These are phyloP conservation scores for Geotrichum cucujoidarum DNA, from an alignment of 1,139 yeast genomes.

Conservation along the genomic window DNA sequence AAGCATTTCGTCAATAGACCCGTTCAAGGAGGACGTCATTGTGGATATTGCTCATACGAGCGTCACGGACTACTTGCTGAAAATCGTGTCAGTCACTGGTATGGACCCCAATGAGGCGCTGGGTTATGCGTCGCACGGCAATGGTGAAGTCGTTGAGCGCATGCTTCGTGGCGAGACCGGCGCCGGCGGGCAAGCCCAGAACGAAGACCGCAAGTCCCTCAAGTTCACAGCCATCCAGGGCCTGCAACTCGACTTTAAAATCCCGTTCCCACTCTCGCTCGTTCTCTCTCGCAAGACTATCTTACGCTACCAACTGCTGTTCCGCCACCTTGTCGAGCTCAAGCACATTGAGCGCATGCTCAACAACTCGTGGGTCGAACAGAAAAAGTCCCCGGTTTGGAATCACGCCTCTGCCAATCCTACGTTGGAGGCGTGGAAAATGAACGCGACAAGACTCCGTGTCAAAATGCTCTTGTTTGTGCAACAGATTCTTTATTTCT, in stretches of 20 bases:
- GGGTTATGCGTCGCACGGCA: slow-evolving; percentile 10
- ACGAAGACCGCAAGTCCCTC: slow-evolving; percentile 5
- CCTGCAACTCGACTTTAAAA: slow-evolving; percentile 58
- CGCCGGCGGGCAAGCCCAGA: neutral
- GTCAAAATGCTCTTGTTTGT: slow-evolving; percentile 59
- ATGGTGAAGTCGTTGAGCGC: slow-evolving; percentile 5
- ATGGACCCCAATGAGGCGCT: slow-evolving; percentile 46
- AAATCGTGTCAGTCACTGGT: slow-evolving; percentile 59
- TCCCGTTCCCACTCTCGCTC: slow-evolving; percentile 85
- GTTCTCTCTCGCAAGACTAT: slow-evolving; percentile 66
- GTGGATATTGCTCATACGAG: slow-evolving; percentile 31
- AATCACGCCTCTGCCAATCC: slow-evolving; percentile 42
- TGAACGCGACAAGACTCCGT: slow-evolving; percentile 53
- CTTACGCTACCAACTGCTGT: slow-evolving; percentile 73
- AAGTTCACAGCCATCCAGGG: slow-evolving; percentile 46
- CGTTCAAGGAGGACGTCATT: slow-evolving; percentile 38
- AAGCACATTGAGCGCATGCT: slow-evolving; percentile 58
- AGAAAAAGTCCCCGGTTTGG: slow-evolving; percentile 67
- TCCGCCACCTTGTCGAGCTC: slow-evolving; percentile 62
- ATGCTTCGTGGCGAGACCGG: slow-evolving; percentile 1
- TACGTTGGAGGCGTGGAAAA: slow-evolving; percentile 50
- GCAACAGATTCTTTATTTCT: slow-evolving; percentile 51
- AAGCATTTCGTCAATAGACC: slow-evolving; percentile 38
- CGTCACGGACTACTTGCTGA: slow-evolving; percentile 56
- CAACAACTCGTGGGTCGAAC: slow-evolving; percentile 69